Evolutionary conservation across 2,329 filamentous ascomycete species (phyloP).

Genomic region (Exophiala mesophila): DNA sequence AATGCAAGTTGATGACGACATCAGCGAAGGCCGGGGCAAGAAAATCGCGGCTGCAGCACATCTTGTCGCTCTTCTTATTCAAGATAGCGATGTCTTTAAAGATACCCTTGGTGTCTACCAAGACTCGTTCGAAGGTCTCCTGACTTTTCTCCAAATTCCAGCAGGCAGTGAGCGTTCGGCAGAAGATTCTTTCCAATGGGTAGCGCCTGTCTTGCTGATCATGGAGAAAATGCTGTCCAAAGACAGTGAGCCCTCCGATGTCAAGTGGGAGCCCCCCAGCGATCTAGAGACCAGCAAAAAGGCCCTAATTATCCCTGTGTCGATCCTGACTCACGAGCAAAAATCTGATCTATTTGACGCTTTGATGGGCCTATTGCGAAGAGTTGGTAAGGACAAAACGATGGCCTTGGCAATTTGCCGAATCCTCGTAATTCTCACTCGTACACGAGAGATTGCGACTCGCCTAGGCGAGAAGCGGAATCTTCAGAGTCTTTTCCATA

Average conservation of each 20-base stretch:
- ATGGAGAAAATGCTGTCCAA: constrained; percentile 86
- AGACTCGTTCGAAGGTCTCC: constrained; percentile 68
- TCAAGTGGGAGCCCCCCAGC: constrained; percentile 60
- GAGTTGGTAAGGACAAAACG: constrained; percentile 79
- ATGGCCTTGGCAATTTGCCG: constrained; percentile 78
- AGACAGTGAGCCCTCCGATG: constrained; percentile 73
- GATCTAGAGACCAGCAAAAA: constrained; percentile 49
- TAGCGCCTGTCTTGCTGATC: constrained; percentile 83
- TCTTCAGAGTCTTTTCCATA: constrained; percentile 83
- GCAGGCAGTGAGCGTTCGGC: constrained; percentile 52
- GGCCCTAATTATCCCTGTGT: constrained; percentile 52
- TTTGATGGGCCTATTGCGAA: constrained; percentile 77
- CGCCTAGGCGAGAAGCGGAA: constrained; percentile 81
- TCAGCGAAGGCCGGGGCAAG: constrained; percentile 52
- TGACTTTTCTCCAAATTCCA: constrained; percentile 69
- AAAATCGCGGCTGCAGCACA: constrained; percentile 91
- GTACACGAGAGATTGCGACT: constrained; percentile 68
- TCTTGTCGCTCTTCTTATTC: constrained; percentile 72
- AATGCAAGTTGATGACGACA: constrained; percentile 54
- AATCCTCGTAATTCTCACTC: constrained; percentile 81
- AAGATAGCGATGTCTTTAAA: constrained; percentile 75
- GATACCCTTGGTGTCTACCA: constrained; percentile 66
- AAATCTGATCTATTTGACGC: constrained; percentile 68
- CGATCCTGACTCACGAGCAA: constrained; percentile 59
- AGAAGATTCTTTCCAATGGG: constrained; percentile 85